phyloP scores from a whole-genome alignment of 805 yeast species.

The Starmera caribaea region DNA sequence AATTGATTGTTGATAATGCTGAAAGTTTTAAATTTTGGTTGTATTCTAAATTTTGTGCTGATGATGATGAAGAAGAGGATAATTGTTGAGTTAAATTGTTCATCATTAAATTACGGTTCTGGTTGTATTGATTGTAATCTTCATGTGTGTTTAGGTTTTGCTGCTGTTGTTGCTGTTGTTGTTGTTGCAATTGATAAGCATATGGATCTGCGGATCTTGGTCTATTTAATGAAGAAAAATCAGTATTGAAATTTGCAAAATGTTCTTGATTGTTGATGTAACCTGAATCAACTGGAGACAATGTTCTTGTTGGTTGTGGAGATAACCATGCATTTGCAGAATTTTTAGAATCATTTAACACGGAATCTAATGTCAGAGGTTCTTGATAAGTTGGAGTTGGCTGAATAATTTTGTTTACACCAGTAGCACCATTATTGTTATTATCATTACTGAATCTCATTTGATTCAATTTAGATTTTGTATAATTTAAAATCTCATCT shows the following conservation, averaged over 20 bases:
- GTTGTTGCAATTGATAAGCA: not conserved
- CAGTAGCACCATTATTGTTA: constrained; percentile 19
- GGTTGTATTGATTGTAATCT: too few relatives aligned
- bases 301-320: constrained; percentile 22
- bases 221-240: constrained; percentile 19
- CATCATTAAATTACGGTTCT: constrained; percentile 14
- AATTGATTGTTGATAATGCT: constrained; percentile 56
- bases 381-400: constrained; percentile 19
- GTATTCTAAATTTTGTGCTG: constrained; percentile 12
- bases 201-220: constrained; percentile 35
- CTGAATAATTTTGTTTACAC: constrained; percentile 8
- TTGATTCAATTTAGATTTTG: constrained; percentile 37
- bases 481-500: constrained; percentile 40
- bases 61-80: constrained; percentile 10
- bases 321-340: constrained; percentile 32
- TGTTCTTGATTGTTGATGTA: constrained; percentile 4
- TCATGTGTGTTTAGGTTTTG: constrained; percentile 4
- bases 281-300: constrained; percentile 13
- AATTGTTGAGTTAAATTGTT: constrained; percentile 20
- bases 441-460: constrained; percentile 4
- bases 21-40: constrained; percentile 47
- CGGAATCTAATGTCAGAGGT: constrained; percentile 29
- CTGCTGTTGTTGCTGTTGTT: constrained; percentile 5
- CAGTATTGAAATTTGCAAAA: constrained; percentile 5
- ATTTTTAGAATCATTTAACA: constrained; percentile 20